Conservation (phyloP, 306 rosid genomes). For the Hippophae rhamnoides region DNA sequence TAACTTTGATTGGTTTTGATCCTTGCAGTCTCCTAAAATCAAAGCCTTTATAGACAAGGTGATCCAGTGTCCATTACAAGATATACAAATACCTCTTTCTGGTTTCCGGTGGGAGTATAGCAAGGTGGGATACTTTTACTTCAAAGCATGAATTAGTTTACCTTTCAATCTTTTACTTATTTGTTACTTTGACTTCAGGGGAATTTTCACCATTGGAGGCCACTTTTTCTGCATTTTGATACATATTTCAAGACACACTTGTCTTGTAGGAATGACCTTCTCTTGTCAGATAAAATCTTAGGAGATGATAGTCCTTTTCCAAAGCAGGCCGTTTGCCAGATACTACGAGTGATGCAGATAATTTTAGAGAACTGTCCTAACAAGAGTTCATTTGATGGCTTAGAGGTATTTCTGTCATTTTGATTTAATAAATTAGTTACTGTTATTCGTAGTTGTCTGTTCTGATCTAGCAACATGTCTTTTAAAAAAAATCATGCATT, state of each 20-base stretch:
- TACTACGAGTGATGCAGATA: slow-evolving; percentile 88
- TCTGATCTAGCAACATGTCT: too few species aligned
- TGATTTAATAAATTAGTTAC: slow-evolving; percentile 4
- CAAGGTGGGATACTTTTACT: slow-evolving; percentile 48
- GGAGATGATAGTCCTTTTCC: slow-evolving; percentile 84
- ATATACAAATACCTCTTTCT: slow-evolving; percentile 87
- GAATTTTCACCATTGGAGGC: slow-evolving; percentile 96
- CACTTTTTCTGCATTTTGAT: slow-evolving; percentile 79
- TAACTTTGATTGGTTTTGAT: slow-evolving; percentile 18
- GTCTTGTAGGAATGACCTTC: slow-evolving; percentile 77
- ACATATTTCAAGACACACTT: slow-evolving; percentile 86
- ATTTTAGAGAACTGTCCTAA: slow-evolving; percentile 85
- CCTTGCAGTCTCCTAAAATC: slow-evolving; percentile 82
- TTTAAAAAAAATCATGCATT: background rate
- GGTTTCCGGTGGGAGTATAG: slow-evolving; percentile 90
- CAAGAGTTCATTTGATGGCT: slow-evolving; percentile 87
- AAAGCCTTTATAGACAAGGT: slow-evolving; percentile 85
- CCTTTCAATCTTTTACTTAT: slow-evolving; percentile 12
- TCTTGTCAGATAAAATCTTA: slow-evolving; percentile 64
- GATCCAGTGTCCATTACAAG: slow-evolving; percentile 86
- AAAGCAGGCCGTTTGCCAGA: slow-evolving; percentile 75
- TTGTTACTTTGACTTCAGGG: slow-evolving; percentile 49
- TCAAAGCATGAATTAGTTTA: slow-evolving; percentile 6
- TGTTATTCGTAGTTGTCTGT: too few species aligned
- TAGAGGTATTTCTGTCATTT: slow-evolving; percentile 56